These are phyloP conservation scores for Colletotrichum eleusines DNA, from an alignment of 2,329 filamentous ascomycete species.

Conservation along the genomic window DNA sequence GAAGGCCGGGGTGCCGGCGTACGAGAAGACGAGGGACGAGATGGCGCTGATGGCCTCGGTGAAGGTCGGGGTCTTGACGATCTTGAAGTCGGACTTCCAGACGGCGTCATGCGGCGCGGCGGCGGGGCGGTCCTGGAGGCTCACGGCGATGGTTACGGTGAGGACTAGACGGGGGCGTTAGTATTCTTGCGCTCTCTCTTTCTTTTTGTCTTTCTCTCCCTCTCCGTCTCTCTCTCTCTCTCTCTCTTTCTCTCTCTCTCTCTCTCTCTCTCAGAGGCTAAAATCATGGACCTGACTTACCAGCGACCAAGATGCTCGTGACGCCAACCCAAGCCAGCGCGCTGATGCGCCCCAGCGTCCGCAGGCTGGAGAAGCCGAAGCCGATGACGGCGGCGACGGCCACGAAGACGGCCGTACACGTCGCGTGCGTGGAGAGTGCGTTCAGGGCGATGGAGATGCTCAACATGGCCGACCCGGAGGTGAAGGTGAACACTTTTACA, in stretches of 20 bases:
- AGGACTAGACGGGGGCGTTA: slow-evolving; percentile 41
- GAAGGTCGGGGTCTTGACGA: slow-evolving; percentile 49
- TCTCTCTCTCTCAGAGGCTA: too few species aligned
- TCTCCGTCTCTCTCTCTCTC: too few species aligned
- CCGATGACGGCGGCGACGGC: slow-evolving; percentile 49
- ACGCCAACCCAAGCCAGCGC: slow-evolving; percentile 51
- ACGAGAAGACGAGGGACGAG: slow-evolving; percentile 53
- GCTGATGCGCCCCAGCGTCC: slow-evolving; percentile 49
- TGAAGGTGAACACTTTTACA: slow-evolving; percentile 44
- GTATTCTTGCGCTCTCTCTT: too few species aligned
- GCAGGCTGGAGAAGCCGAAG: slow-evolving; percentile 50
- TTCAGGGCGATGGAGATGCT: slow-evolving; percentile 56
- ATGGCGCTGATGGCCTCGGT: slow-evolving; percentile 48
- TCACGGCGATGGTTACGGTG: slow-evolving; percentile 48
- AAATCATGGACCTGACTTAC: slow-evolving; percentile 15
- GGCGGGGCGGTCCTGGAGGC: slow-evolving; percentile 47
- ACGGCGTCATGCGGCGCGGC: slow-evolving; percentile 42
- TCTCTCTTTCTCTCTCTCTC: too few species aligned
- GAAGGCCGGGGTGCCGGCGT: slow-evolving; percentile 52
- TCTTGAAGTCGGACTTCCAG: slow-evolving; percentile 47
- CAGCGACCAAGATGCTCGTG: slow-evolving; percentile 40
- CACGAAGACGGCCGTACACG: slow-evolving; percentile 56
- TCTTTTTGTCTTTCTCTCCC: too few species aligned
- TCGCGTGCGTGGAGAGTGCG: slow-evolving; percentile 53
- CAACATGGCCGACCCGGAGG: slow-evolving; percentile 55